Evolutionary conservation across 768 basidiomycete genomes (phyloP).

Genomic region (Suillus clintonianus): DNA sequence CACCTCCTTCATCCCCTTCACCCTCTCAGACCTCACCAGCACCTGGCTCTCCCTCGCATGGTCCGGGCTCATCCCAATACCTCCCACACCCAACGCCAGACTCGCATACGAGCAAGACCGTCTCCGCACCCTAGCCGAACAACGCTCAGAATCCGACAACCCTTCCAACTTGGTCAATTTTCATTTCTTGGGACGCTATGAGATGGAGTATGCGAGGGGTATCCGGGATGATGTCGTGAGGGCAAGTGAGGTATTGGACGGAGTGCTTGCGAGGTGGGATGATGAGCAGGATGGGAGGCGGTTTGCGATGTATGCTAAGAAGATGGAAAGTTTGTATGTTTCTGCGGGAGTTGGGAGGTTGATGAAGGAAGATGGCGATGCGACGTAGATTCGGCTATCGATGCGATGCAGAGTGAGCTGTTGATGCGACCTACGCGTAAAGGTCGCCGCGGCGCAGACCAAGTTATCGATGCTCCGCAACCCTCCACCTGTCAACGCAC

Average conservation of each 20-base stretch:
- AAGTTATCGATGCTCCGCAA: no score
- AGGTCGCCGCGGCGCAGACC: no score
- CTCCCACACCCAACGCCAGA: constrained; percentile 32
- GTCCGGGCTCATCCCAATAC: constrained; percentile 34
- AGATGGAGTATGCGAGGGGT: constrained; percentile 23
- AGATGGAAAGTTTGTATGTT: constrained; percentile 27
- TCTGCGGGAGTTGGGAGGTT: constrained; percentile 9
- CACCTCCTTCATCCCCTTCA: constrained; percentile 49
- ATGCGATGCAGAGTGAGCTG: neutral
- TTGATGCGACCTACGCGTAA: no score
- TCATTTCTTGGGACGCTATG: constrained; percentile 21
- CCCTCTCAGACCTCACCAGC: constrained; percentile 49
- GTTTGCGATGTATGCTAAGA: constrained; percentile 27
- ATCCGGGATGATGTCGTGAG: constrained; percentile 15
- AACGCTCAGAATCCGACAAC: constrained; percentile 20
- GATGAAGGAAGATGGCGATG: neutral
- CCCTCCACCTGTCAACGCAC: no score
- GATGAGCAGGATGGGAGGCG: constrained; percentile 26
- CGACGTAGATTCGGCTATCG: neutral
- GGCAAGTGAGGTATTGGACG: constrained; percentile 16
- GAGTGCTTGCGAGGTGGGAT: constrained; percentile 25
- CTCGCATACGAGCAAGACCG: constrained; percentile 41
- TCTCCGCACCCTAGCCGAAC: constrained; percentile 24
- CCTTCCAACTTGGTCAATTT: constrained; percentile 28
- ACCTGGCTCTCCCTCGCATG: constrained; percentile 50